phyloP scores from a whole-genome alignment of 2,329 filamentous ascomycete genomes.

The Magnaporthiopsis incrustans region DNA sequence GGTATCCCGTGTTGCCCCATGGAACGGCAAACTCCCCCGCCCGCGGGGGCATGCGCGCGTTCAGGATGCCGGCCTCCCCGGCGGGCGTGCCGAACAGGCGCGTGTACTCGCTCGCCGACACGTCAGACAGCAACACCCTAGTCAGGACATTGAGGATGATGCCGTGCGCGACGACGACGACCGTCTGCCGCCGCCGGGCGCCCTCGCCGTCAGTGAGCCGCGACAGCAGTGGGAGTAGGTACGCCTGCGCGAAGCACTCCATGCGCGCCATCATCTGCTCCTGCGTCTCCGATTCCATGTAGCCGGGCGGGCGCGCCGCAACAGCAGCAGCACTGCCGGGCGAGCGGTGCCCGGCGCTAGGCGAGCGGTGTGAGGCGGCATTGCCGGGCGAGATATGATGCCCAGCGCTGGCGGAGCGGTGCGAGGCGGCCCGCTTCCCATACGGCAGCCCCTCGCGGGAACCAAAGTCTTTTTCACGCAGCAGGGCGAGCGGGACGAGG shows the following conservation, averaged over 20 bases:
- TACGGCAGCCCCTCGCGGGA: constrained; percentile 59
- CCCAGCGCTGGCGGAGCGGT: constrained; percentile 9
- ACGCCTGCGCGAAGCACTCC: constrained; percentile 55
- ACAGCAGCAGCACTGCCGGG: neutral
- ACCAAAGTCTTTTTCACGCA: constrained; percentile 71
- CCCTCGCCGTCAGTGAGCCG: constrained; percentile 31
- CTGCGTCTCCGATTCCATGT: constrained; percentile 54
- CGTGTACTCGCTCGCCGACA: constrained; percentile 26
- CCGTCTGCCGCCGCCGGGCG: constrained; percentile 24
- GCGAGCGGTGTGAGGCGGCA: neutral
- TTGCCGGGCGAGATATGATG: neutral
- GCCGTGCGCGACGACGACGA: constrained; percentile 75
- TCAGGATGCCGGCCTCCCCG: neutral
- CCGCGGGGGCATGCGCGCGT: constrained; percentile 9
- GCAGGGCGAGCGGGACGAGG: constrained; percentile 34
- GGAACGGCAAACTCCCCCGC: constrained; percentile 21
- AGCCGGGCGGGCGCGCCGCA: neutral
- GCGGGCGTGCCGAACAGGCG: constrained; percentile 11
- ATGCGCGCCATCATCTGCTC: constrained; percentile 58
- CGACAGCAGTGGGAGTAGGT: constrained; percentile 55
- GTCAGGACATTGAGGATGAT: constrained; percentile 68
- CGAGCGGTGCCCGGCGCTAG: neutral
- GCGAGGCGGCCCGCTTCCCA: constrained; percentile 17
- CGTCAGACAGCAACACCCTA: constrained; percentile 49
- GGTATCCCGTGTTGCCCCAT: constrained; percentile 48